A percentile compares a stretch with the other conserved stretches of the same genome.
Conservation (phyloP, 495 filamentous ascomycete species). For the Penicillium paxilli region DNA sequence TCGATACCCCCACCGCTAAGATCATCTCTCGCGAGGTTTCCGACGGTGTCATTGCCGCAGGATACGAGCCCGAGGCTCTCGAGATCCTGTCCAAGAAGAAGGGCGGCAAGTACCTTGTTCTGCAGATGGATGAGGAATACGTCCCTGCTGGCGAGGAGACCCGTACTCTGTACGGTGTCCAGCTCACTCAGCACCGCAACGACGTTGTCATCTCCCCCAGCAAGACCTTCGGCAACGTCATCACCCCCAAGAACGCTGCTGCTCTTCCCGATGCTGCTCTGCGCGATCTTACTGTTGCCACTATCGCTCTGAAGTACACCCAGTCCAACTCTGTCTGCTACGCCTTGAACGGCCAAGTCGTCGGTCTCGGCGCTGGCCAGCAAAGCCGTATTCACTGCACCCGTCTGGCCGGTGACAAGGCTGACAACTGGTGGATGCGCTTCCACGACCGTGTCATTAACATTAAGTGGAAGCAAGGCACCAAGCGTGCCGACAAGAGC, state of each 20-base stretch:
- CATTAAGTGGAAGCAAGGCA: conserved; percentile 95
- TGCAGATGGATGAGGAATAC: conserved; percentile 90
- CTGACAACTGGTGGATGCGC: conserved; percentile 99
- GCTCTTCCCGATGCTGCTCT: conserved; percentile 76
- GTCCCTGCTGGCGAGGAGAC: conserved; percentile 73
- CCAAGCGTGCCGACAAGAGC: conserved; percentile 94
- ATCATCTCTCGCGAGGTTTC: conserved; percentile 98
- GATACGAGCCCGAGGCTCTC: conserved; percentile 79
- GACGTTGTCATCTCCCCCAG: conserved; percentile 81
- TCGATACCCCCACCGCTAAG: conserved; percentile 88
- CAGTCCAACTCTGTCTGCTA: conserved; percentile 99
- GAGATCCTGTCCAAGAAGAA: conserved; percentile 98
- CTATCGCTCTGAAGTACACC: conserved; percentile 95
- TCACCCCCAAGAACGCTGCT: conserved; percentile 75
- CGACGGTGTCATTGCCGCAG: conserved; percentile 91
- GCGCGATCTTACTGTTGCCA: conserved; percentile 90
- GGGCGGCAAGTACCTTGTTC: conserved; percentile 92
- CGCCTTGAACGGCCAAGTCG: conserved; percentile 88
- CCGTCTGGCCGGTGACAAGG: conserved; percentile 95
- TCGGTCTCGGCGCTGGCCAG: conserved; percentile 94
- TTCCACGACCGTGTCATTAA: conserved; percentile 85
- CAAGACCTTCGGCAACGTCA: conserved; percentile 77
- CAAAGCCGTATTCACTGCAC: conserved; percentile 99
- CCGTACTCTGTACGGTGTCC: conserved; percentile 85
- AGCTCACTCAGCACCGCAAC: conserved; percentile 85